A percentile compares a stretch with the other conserved stretches of the same genome.
Evolutionary conservation across 257 asterid species (phyloP).

Genomic region (Scutellaria galericulata): DNA sequence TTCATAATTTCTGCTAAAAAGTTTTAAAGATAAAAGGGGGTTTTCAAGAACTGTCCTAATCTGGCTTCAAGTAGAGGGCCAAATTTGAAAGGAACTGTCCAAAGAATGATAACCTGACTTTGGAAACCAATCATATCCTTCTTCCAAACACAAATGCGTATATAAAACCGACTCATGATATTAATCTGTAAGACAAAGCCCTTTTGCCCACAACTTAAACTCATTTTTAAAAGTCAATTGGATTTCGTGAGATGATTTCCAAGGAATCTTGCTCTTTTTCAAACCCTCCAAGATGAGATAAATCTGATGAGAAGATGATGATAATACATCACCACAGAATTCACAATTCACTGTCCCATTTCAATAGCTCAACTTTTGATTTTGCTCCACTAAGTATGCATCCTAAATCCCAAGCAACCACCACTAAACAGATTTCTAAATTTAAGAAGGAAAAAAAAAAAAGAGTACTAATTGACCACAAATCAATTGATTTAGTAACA

Average conservation of each 20-base stretch:
- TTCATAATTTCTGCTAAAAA: neutral
- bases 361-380: conserved; percentile 18
- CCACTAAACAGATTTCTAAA: neutral
- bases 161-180: too few relatives aligned
- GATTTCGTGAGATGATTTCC: too few relatives aligned
- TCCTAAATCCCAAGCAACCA: conserved; percentile 17
- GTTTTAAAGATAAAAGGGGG: neutral
- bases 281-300: conserved; percentile 14
- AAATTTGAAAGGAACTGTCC: too few relatives aligned
- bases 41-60: neutral
- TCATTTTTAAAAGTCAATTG: too few relatives aligned
- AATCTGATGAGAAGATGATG: neutral
- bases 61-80: neutral
- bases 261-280: too few relatives aligned
- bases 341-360: neutral
- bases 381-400: neutral
- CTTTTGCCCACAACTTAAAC: too few relatives aligned
- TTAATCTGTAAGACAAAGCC: too few relatives aligned
- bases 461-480: neutral
- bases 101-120: too few relatives aligned
- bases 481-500: conserved; percentile 6
- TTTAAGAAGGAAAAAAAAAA: too few relatives aligned
- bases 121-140: too few relatives aligned
- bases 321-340: conserved; percentile 14
- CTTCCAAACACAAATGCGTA: too few relatives aligned